Conservation (phyloP, 163 green algal species). For the Chlamydomonas reinhardtii region DNA sequence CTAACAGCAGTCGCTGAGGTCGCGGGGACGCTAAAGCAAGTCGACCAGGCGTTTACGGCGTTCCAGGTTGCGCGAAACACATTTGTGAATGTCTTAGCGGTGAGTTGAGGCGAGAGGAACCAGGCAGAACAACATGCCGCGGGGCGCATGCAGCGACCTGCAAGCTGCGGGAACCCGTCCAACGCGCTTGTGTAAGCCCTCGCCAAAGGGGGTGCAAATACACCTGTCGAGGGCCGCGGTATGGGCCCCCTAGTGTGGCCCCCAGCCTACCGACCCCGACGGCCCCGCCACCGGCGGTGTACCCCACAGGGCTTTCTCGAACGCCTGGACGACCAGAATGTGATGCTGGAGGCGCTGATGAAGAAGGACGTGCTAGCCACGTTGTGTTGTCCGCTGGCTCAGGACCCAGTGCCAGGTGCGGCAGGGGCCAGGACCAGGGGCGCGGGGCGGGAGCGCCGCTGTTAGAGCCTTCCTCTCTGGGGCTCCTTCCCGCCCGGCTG, state of each 20-base stretch:
- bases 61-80: slow-evolving; percentile 60
- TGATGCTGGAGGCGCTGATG: slow-evolving; percentile 64
- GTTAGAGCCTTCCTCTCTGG: no score
- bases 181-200: no score
- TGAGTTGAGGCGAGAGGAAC: no score
- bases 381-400: slow-evolving; percentile 61
- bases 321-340: slow-evolving; percentile 47
- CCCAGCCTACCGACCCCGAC: no score
- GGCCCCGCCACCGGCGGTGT: not conserved
- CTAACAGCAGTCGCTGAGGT: not conserved
- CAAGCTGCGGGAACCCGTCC: no score
- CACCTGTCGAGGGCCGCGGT: no score
- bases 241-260: no score
- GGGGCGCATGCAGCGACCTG: no score
- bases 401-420: slow-evolving; percentile 56
- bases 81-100: slow-evolving; percentile 53
- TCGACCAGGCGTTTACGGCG: slow-evolving; percentile 59
- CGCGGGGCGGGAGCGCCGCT: no score
- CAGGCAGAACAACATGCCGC: no score
- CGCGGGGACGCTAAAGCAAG: slow-evolving; percentile 50
- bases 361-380: slow-evolving; percentile 63
- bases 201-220: no score
- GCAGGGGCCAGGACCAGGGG: no score
- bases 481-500: not conserved
- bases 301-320: slow-evolving; percentile 55